Evolutionary conservation across 176 grass and related monocot genomes (phyloP).

Genomic region (Areca catechu): DNA sequence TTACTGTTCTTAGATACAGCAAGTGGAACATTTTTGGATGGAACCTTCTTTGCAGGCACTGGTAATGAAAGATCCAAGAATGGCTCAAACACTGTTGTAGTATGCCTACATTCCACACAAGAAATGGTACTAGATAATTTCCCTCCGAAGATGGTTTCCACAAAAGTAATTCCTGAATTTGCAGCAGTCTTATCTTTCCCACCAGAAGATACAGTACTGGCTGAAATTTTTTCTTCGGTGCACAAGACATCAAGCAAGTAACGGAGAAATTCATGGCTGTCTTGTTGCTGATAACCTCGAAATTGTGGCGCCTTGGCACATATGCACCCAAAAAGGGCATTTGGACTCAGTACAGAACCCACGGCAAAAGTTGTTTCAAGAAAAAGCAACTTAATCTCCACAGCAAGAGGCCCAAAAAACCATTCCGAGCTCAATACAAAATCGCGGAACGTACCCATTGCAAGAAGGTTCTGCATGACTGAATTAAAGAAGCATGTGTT

Average conservation of each 20-base stretch:
- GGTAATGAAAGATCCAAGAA: conserved; percentile 91
- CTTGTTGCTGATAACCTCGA: conserved; percentile 82
- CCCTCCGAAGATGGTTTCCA: conserved; percentile 68
- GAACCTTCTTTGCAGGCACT: conserved; percentile 45
- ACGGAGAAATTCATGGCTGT: conserved; percentile 92
- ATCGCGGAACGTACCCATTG: conserved; percentile 52
- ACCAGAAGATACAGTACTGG: conserved; percentile 24
- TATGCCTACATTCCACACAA: conserved; percentile 63
- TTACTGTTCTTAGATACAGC: neutral
- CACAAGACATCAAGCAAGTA: conserved; percentile 86
- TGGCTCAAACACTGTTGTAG: conserved; percentile 67
- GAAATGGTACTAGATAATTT: conserved; percentile 66
- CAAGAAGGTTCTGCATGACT: conserved; percentile 72
- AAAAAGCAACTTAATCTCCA: conserved; percentile 80
- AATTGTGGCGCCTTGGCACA: conserved; percentile 72
- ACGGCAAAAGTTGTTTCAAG: conserved; percentile 53
- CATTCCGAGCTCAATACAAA: conserved; percentile 48
- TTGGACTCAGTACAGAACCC: conserved; percentile 62
- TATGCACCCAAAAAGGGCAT: conserved; percentile 69
- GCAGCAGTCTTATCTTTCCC: conserved; percentile 14
- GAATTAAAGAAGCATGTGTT: conserved; percentile 99
- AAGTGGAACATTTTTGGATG: no score
- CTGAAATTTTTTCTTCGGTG: conserved; percentile 48
- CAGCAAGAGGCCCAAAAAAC: conserved; percentile 40
- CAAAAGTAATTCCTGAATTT: conserved; percentile 27